Base-by-base conservation (phyloP, 805 yeast genomes). In the Candida methanosorbosa region DNA sequence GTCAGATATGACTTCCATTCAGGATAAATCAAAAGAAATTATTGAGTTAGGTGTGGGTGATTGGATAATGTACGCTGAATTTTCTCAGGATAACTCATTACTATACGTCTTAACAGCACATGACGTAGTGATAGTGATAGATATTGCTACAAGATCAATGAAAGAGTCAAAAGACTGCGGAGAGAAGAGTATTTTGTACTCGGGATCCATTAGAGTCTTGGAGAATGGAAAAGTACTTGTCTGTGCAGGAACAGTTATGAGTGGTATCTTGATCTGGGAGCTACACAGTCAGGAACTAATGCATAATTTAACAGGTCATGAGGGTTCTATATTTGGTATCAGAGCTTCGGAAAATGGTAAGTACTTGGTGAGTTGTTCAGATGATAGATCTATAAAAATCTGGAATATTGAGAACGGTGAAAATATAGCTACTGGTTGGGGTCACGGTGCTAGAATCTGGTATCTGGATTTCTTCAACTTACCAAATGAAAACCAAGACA, bases 381-480 rank as follows among this genome's bases (percentile, higher is more conserved):
- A 92, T 56, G 98, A 90, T 52, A 68, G 98, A 41, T 83, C 96
- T 0, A 76, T 92, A 36, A 80, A 78, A 38, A 52, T 90, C 5
- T 87, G 87, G 79, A 75, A 75, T 45, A 59, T 80, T 40, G 48
- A 48, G 6, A 50, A 71, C 2, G 90, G 94, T 1, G 46, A 58
- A 9, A 57, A 76, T 23, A 45, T 82, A 27, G 81, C 90, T 1
- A 72, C 78, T 19, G 97, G 95, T 0, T 92, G 97, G 97, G 98
- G 97, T 12, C 98, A 92, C 52, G 79, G 82, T 1, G 90, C 97
- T 0, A 72, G 98, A 51, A 88, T 92, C 27, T 92, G 98, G 98
- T 70, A 72, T 29, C 61, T 90, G 30, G 66, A 66, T 33, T 84
- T 85, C 50, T 70, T 63, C 38, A 59, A 60, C 5, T 45, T 54